Percentiles rank a stretch among this genome's conserved stretches.
phyloP scores from a whole-genome alignment of 768 basidiomycete genomes.

The Russula sp. region DNA sequence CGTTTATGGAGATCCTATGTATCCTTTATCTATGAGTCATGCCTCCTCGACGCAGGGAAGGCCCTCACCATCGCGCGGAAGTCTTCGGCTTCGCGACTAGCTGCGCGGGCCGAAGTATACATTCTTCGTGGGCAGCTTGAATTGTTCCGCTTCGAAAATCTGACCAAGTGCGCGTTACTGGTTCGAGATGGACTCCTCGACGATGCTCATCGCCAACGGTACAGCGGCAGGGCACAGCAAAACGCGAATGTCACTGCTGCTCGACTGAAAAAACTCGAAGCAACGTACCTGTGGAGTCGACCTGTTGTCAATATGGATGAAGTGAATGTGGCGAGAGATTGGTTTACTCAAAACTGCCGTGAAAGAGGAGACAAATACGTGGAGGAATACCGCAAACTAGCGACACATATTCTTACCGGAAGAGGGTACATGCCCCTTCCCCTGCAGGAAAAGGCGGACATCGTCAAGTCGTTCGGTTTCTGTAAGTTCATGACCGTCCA shows the following conservation, averaged over 20 bases:
- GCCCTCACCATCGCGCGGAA: conserved; percentile 24
- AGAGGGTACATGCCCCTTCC: conserved; percentile 24
- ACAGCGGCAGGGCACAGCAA: neutral
- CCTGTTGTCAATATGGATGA: conserved; percentile 17
- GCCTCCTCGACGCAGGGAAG: conserved; percentile 26
- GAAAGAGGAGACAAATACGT: conserved; percentile 23
- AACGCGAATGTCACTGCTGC: neutral
- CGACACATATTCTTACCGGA: conserved; percentile 18
- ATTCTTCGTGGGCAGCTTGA: conserved; percentile 27
- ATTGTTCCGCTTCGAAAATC: conserved; percentile 24
- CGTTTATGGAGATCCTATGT: conserved; percentile 23
- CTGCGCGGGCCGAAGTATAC: conserved; percentile 23
- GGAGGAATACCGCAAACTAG: conserved; percentile 23
- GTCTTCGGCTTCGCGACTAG: conserved; percentile 28
- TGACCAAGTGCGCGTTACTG: conserved; percentile 11
- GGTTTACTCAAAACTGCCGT: conserved; percentile 28
- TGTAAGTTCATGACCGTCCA: conserved; percentile 15
- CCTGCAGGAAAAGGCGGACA: conserved; percentile 25
- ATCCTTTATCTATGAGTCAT: conserved; percentile 26
- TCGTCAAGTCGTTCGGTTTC: conserved; percentile 26
- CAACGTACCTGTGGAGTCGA: conserved; percentile 25
- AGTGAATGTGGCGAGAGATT: conserved; percentile 22
- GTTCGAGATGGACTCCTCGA: neutral
- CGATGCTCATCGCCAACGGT: neutral
- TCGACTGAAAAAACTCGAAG: neutral